Percentiles rank a stretch among this genome's conserved stretches.
These are phyloP conservation scores for Metschnikowia gelsemii DNA, from an alignment of 805 yeast species.

Conservation along the genomic window DNA sequence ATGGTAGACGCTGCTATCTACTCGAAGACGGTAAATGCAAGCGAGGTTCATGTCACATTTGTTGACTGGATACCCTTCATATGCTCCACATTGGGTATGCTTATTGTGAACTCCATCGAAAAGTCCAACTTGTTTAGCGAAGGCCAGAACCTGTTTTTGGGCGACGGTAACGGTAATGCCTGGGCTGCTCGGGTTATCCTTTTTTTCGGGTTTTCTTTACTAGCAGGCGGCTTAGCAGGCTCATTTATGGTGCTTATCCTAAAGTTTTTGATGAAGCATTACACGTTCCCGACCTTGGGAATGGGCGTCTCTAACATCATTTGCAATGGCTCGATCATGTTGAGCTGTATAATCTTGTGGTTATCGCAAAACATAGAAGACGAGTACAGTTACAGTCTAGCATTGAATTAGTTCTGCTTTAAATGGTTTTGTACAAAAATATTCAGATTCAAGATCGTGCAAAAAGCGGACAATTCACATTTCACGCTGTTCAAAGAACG, in stretches of 20 bases:
- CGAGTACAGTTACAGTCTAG: slow-evolving; percentile 89
- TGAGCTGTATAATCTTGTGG: slow-evolving; percentile 90
- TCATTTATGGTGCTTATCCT: slow-evolving; percentile 83
- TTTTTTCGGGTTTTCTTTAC: slow-evolving; percentile 86
- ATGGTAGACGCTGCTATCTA: slow-evolving; percentile 86
- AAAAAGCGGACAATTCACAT: background rate
- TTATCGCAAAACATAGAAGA: slow-evolving; percentile 93
- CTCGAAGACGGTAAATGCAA: slow-evolving; percentile 81
- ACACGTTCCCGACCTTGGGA: slow-evolving; percentile 81
- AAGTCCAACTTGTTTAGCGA: slow-evolving; percentile 56
- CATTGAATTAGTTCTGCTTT: slow-evolving; percentile 53
- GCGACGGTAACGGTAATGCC: slow-evolving; percentile 53
- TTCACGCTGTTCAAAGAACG: no score
- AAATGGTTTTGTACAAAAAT: background rate
- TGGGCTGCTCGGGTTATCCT: slow-evolving; percentile 94
- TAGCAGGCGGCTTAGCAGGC: slow-evolving; percentile 95
- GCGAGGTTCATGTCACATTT: slow-evolving; percentile 82
- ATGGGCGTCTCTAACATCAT: slow-evolving; percentile 92
- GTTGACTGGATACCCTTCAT: slow-evolving; percentile 95
- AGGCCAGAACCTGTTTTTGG: slow-evolving; percentile 40
- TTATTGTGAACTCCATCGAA: slow-evolving; percentile 73
- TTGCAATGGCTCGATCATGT: slow-evolving; percentile 74
- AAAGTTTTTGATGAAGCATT: slow-evolving; percentile 78
- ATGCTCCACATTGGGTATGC: slow-evolving; percentile 86
- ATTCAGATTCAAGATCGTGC: background rate